Evolutionary conservation across 2,329 filamentous ascomycete species (phyloP).

Genomic region (Colletotrichum eremochloae): DNA sequence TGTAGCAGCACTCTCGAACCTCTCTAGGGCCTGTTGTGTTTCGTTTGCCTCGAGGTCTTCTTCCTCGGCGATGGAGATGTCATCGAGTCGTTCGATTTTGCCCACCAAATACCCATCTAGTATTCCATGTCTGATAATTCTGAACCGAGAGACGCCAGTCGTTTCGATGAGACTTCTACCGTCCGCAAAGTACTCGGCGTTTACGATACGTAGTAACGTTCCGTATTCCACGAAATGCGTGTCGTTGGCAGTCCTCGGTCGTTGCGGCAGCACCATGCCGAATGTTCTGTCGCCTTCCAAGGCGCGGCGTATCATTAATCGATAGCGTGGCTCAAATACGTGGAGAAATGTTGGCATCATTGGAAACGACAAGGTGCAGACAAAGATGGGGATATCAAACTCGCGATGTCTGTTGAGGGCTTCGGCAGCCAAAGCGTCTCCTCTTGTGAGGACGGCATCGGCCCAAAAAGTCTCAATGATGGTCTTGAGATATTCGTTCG

Average conservation of each 20-base stretch:
- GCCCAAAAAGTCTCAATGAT: constrained; percentile 79
- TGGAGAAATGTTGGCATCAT: constrained; percentile 88
- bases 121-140: constrained; percentile 72
- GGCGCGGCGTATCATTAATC: constrained; percentile 86
- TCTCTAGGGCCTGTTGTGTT: constrained; percentile 51
- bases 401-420: constrained; percentile 68
- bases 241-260: constrained; percentile 53
- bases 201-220: constrained; percentile 81
- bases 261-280: constrained; percentile 85
- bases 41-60: constrained; percentile 81
- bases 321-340: constrained; percentile 93
- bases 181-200: constrained; percentile 80
- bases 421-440: constrained; percentile 68
- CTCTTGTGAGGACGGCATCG: constrained; percentile 71
- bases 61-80: constrained; percentile 85
- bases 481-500: constrained; percentile 73
- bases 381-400: constrained; percentile 78
- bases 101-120: constrained; percentile 84
- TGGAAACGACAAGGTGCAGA: constrained; percentile 86
- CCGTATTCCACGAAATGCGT: constrained; percentile 78
- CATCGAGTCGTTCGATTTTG: constrained; percentile 82
- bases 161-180: constrained; percentile 87
- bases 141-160: constrained; percentile 81
- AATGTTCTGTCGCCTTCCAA: constrained; percentile 82
- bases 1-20: constrained; percentile 34